Conservation (phyloP, 371 early-diverging fungal species). For the Mucor irregularis region DNA sequence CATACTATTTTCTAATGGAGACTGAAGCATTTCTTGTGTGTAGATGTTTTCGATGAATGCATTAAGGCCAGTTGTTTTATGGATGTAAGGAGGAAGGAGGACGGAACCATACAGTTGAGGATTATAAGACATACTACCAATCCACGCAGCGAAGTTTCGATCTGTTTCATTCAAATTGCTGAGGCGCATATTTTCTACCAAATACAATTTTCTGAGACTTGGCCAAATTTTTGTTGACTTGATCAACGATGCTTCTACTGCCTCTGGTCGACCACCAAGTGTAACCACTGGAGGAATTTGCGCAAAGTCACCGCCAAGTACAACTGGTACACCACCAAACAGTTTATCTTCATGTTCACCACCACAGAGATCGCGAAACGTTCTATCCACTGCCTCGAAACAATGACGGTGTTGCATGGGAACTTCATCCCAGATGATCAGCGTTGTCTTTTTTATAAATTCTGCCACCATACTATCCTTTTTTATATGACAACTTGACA, state of each 20-base stretch:
- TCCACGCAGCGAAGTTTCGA: not conserved
- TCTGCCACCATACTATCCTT: not conserved
- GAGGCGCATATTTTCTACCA: not conserved
- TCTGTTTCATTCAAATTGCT: not conserved
- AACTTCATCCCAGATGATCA: conserved; percentile 14
- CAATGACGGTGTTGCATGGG: conserved; percentile 6
- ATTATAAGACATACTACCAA: not conserved
- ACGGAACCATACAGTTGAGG: not conserved
- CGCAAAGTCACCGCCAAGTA: conserved; percentile 11
- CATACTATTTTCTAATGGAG: not conserved
- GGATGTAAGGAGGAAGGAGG: not conserved
- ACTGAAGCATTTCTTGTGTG: not conserved
- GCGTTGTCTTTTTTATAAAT: not conserved
- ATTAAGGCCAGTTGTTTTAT: not conserved
- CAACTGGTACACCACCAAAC: conserved; percentile 6
- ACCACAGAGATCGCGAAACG: not conserved
- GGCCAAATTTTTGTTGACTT: not conserved
- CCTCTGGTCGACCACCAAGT: not conserved
- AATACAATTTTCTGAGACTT: not conserved
- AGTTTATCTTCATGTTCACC: not conserved
- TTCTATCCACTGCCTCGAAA: conserved; percentile 10
- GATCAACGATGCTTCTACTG: not conserved
- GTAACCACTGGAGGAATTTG: conserved; percentile 3
- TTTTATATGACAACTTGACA: not conserved
- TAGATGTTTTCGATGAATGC: not conserved